A percentile compares a stretch with the other conserved stretches of the same genome.
These are phyloP conservation scores for Fusarium annulatum DNA, from an alignment of 2,329 filamentous ascomycete species.

Conservation along the genomic window DNA sequence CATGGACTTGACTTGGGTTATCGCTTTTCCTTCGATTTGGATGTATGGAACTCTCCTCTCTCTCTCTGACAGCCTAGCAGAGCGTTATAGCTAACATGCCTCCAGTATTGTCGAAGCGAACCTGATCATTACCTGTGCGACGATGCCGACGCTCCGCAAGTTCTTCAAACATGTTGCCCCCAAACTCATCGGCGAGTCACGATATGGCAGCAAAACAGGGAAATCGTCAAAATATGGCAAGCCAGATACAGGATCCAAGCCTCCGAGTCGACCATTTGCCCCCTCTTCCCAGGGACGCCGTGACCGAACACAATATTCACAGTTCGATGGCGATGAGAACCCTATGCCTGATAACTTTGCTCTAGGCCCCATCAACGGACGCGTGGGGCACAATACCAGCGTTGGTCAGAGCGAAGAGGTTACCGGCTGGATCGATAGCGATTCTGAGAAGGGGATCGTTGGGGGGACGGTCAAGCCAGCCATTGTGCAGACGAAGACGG, in stretches of 20 bases:
- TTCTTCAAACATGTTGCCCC: slow-evolving; percentile 54
- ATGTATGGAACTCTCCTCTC: slow-evolving; percentile 37
- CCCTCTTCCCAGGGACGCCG: slow-evolving; percentile 28
- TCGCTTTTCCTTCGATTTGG: slow-evolving; percentile 45
- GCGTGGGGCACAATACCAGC: slow-evolving; percentile 23
- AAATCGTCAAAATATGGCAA: slow-evolving; percentile 32
- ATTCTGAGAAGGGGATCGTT: slow-evolving; percentile 38
- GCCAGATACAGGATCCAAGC: slow-evolving; percentile 24
- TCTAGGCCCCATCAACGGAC: slow-evolving; percentile 19
- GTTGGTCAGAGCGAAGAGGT: slow-evolving; percentile 30
- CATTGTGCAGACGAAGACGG: slow-evolving; percentile 41
- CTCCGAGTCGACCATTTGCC: slow-evolving; percentile 1
- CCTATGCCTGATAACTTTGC: slow-evolving; percentile 3
- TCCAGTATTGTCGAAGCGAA: slow-evolving; percentile 51
- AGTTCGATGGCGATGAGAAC: slow-evolving; percentile 34
- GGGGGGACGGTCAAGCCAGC: slow-evolving; percentile 16
- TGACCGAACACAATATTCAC: slow-evolving; percentile 35
- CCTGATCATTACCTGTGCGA: slow-evolving; percentile 55
- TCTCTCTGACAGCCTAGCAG: background rate
- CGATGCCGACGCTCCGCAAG: slow-evolving; percentile 53
- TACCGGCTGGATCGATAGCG: slow-evolving; percentile 34
- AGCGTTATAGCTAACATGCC: background rate
- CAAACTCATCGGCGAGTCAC: slow-evolving; percentile 45
- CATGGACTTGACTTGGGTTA: slow-evolving; percentile 46
- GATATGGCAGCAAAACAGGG: slow-evolving; percentile 39